A percentile compares a stretch with the other conserved stretches of the same genome.
Conservation (phyloP, 2,329 filamentous ascomycete genomes). For the Venturiaceae sp. region DNA sequence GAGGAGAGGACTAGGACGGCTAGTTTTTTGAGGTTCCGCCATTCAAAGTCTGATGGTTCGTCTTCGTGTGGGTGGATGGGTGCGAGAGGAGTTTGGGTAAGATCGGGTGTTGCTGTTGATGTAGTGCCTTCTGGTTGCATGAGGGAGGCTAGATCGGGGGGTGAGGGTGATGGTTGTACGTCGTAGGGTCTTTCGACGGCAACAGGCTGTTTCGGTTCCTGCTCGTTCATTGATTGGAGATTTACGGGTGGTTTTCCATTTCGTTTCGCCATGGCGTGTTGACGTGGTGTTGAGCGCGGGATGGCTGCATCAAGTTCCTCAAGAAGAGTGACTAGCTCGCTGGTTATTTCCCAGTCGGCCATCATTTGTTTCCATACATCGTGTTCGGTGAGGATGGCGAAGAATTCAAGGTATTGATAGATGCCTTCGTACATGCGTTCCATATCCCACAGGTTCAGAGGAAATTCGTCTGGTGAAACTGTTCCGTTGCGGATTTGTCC, state of each 20-base stretch:
- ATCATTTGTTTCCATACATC: slow-evolving; percentile 73
- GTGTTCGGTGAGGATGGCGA: slow-evolving; percentile 80
- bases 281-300: slow-evolving; percentile 29
- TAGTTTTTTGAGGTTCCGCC: slow-evolving; percentile 83
- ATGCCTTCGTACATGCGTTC: slow-evolving; percentile 92
- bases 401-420: slow-evolving; percentile 88
- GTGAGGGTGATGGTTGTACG: slow-evolving; percentile 27
- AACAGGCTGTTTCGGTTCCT: slow-evolving; percentile 11
- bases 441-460: slow-evolving; percentile 95
- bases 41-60: slow-evolving; percentile 57
- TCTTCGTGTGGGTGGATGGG: slow-evolving; percentile 40
- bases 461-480: slow-evolving; percentile 76
- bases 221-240: slow-evolving; percentile 14
- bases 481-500: slow-evolving; percentile 74
- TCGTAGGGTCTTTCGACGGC: slow-evolving; percentile 59
- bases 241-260: slow-evolving; percentile 10
- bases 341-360: slow-evolving; percentile 84
- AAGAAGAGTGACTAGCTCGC: slow-evolving; percentile 78
- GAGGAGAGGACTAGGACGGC: slow-evolving; percentile 85
- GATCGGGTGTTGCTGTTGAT: slow-evolving; percentile 14
- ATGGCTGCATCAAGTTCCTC: slow-evolving; percentile 83
- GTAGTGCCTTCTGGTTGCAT: neutral
- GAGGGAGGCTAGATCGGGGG: slow-evolving; percentile 9
- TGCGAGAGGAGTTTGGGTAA: slow-evolving; percentile 28
- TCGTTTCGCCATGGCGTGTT: neutral